Evolutionary conservation across 208 protist species (phyloP).

Genomic region (Endotrypanum monterogeii): DNA sequence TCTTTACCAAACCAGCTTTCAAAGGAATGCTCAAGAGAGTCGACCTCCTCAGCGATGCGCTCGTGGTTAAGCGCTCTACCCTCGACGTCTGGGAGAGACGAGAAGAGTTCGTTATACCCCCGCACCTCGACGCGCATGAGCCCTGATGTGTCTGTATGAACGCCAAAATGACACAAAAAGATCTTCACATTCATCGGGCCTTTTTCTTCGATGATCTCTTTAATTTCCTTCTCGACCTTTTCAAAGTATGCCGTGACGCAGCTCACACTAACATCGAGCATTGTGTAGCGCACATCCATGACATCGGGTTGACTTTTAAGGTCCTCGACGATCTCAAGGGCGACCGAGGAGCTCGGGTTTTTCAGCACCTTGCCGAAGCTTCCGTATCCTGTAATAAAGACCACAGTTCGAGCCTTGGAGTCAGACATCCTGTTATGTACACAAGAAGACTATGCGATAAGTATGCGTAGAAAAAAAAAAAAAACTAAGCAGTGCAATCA

Average conservation of each 20-base stretch:
- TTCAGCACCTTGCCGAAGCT: constrained; percentile 56
- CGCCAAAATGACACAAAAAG: constrained; percentile 60
- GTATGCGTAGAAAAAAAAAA: too few relatives aligned
- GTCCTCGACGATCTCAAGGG: constrained; percentile 27
- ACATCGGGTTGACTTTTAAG: constrained; percentile 26
- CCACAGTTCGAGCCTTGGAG: constrained; percentile 14
- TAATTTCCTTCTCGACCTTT: constrained; percentile 34
- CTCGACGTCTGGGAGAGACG: constrained; percentile 42
- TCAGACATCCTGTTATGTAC: constrained; percentile 1
- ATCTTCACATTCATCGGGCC: constrained; percentile 23
- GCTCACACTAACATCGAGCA: constrained; percentile 49
- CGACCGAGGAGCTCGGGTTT: constrained; percentile 63
- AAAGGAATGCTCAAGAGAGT: constrained; percentile 19
- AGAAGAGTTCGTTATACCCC: constrained; percentile 70
- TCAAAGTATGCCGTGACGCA: constrained; percentile 47
- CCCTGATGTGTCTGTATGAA: constrained; percentile 53
- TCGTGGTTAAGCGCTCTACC: constrained; percentile 50
- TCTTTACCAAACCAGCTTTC: constrained; percentile 55
- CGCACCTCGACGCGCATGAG: constrained; percentile 59
- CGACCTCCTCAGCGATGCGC: constrained; percentile 39
- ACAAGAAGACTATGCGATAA: neutral
- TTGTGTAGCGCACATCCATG: constrained; percentile 34
- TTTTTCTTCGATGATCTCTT: constrained; percentile 20
- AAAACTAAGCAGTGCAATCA: too few relatives aligned
- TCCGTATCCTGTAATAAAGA: constrained; percentile 77